Base-by-base conservation (phyloP, 805 yeast species). In the Candida vartiovaarae region DNA sequence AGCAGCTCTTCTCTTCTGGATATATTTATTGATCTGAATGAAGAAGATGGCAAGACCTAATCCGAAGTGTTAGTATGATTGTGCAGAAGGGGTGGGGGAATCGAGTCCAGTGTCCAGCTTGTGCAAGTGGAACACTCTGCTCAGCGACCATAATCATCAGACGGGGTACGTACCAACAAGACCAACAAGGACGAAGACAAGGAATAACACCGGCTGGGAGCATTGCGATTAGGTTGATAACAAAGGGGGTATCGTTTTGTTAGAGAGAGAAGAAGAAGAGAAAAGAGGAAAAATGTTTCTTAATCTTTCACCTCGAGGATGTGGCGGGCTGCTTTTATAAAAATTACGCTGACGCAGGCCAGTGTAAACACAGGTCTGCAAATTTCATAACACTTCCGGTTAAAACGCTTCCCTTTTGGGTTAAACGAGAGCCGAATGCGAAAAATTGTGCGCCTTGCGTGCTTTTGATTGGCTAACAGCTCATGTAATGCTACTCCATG, bases 181-280 rank as follows among this genome's bases (percentile, higher is more conserved):
- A 44, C 54, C 54, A 38, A 59, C 34, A 34, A 59, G 43, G 45
- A 51, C 55, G 52, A 59, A 59, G 48, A 59, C 62, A 50, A 59
- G 52, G 49, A 59, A 59, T 59, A 52, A 59, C 62, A 59, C 62
- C 62, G 38, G 60, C 51, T 59, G 62, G 62, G 44, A 59, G 57
- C 62, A 59, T 58, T 57, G 49, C 48, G 42, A 28, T 28, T 7
- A 7, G 30, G 9, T 6, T 28, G 6, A 28, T 28, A 28, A 27
- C 15, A 26, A 15, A 35, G 15, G 23, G 28, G 38, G 28, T 24
- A 25, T 25, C n/a, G 9, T 11, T 8, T 32, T 8, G 9, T 32
- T 11, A 11, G n/a, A 34, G 8, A 38, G 11, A 30, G 15, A 38
- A 29, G 15, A 26, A 36, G 32, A 36, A 36, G 9, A 20, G 28